Evolutionary conservation across 2,329 filamentous ascomycete species (phyloP).

Genomic region (Sclerotinia subarctica): DNA sequence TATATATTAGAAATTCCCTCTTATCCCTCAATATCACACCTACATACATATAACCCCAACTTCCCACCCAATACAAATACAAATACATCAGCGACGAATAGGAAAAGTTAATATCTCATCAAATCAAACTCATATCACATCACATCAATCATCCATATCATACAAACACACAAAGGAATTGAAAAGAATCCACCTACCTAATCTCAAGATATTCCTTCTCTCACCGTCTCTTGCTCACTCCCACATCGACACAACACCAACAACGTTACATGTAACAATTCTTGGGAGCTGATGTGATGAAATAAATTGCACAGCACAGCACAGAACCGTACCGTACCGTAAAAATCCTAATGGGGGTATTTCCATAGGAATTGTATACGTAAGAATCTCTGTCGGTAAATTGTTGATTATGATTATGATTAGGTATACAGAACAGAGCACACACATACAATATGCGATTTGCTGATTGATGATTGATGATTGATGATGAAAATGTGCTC

Average conservation of each 20-base stretch:
- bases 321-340: no score
- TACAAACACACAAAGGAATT: not conserved
- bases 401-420: no score
- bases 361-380: no score
- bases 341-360: not conserved
- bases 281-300: not conserved
- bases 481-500: no score
- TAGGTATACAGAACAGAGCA: no score
- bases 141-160: not conserved
- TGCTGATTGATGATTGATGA: no score
- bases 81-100: conserved; percentile 5
- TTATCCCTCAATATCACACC: not conserved
- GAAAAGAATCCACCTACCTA: not conserved
- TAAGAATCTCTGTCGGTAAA: no score
- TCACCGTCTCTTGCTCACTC: conserved; percentile 5
- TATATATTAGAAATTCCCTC: not conserved
- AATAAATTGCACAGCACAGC: no score
- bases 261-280: conserved; percentile 4
- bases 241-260: not conserved
- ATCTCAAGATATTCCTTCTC: not conserved
- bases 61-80: not conserved
- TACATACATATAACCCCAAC: not conserved
- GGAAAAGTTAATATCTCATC: not conserved
- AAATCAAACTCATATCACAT: not conserved
- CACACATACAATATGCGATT: no score